Evolutionary conservation across 2,329 filamentous ascomycete species (phyloP).

Genomic region (Cercospora janseana): DNA sequence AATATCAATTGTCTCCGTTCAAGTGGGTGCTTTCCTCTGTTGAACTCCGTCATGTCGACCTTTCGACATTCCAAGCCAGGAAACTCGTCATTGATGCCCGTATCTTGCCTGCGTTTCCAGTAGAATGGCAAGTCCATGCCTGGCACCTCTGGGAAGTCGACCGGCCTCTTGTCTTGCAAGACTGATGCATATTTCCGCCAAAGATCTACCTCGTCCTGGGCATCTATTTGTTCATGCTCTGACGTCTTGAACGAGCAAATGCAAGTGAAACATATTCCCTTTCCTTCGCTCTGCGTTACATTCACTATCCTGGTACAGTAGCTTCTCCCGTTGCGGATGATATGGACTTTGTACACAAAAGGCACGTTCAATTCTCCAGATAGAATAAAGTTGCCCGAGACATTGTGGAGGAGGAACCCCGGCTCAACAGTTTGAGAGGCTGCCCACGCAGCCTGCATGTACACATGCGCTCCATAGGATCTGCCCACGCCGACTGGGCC

Average conservation of each 20-base stretch:
- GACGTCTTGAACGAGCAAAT: conserved; percentile 53
- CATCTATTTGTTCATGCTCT: conserved; percentile 38
- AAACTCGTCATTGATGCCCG: conserved; percentile 42
- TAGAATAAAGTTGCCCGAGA: conserved; percentile 54
- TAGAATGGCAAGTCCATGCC: conserved; percentile 41
- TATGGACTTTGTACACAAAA: conserved; percentile 53
- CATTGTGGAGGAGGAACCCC: conserved; percentile 54
- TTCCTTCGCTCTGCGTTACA: conserved; percentile 48
- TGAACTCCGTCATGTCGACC: conserved; percentile 53
- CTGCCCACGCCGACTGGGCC: conserved; percentile 36
- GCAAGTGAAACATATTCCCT: conserved; percentile 52
- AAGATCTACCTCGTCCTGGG: conserved; percentile 40
- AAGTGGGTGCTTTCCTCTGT: conserved; percentile 39
- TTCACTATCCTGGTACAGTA: conserved; percentile 55
- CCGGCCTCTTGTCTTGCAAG: conserved; percentile 37
- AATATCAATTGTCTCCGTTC: conserved; percentile 46
- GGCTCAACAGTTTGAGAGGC: conserved; percentile 53
- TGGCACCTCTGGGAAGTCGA: conserved; percentile 37
- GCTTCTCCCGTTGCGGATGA: conserved; percentile 51
- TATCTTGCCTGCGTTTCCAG: conserved; percentile 36
- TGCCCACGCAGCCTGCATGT: conserved; percentile 57
- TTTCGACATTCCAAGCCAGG: conserved; percentile 51
- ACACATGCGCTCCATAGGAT: conserved; percentile 58
- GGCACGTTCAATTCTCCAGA: conserved; percentile 48
- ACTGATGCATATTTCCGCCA: conserved; percentile 38